Conservation (phyloP, 1,284 basidiomycete species). For the Chalciporus piperatoides region DNA sequence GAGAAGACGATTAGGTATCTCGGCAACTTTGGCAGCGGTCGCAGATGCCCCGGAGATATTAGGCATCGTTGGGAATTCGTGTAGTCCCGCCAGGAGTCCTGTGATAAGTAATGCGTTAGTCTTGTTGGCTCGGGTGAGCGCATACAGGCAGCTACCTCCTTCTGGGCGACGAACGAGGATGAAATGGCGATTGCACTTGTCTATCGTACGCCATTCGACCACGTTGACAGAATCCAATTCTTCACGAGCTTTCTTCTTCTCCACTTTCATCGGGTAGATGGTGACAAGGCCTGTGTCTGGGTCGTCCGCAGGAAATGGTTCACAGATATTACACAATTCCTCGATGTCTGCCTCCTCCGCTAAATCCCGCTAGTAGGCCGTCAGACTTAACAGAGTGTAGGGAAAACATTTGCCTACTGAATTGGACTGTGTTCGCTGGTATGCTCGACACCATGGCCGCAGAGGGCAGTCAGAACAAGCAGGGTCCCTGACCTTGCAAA, state of each 20-base stretch:
- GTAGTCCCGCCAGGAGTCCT: constrained; percentile 88
- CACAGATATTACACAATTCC: constrained; percentile 71
- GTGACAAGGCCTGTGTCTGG: constrained; percentile 44
- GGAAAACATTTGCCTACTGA: constrained; percentile 5
- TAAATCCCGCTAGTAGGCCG: constrained; percentile 5
- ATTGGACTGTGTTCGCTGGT: constrained; percentile 29
- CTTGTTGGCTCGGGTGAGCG: neutral
- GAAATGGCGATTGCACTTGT: constrained; percentile 51
- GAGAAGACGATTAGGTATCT: constrained; percentile 42
- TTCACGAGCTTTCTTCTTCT: constrained; percentile 79
- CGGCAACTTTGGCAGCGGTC: constrained; percentile 33
- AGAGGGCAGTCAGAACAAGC: constrained; percentile 73
- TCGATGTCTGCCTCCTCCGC: constrained; percentile 56
- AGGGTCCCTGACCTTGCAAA: constrained; percentile 84
- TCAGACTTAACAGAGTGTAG: constrained; percentile 9
- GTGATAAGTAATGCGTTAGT: constrained; percentile 10
- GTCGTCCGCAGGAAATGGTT: constrained; percentile 47
- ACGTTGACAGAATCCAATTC: constrained; percentile 86
- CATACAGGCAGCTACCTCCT: constrained; percentile 52
- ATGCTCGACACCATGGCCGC: constrained; percentile 63
- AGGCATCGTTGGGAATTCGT: constrained; percentile 72
- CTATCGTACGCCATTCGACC: constrained; percentile 65
- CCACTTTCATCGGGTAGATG: constrained; percentile 83
- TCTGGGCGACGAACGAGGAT: constrained; percentile 79
- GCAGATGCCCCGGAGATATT: constrained; percentile 42